Evolutionary conservation across 2,329 filamentous ascomycete genomes (phyloP).

Genomic region (Xylaria sp.): DNA sequence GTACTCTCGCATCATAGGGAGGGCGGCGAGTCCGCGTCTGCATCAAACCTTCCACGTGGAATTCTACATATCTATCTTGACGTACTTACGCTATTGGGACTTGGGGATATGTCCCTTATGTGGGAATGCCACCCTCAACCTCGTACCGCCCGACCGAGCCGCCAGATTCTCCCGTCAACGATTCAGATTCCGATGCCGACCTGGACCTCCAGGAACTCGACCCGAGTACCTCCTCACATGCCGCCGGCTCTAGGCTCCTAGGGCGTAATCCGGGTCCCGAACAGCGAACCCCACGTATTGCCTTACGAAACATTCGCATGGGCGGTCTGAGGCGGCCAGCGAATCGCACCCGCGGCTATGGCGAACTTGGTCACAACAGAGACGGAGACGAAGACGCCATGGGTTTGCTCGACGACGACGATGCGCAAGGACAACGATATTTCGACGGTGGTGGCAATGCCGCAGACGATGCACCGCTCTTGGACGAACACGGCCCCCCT

Average conservation of each 20-base stretch:
- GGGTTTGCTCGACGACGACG: conserved; percentile 67
- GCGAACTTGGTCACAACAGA: conserved; percentile 60
- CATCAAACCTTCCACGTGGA: conserved; percentile 3
- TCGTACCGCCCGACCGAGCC: conserved; percentile 59
- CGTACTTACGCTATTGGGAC: conserved; percentile 11
- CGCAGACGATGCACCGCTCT: conserved; percentile 75
- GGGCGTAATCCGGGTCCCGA: conserved; percentile 56
- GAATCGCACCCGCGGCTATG: conserved; percentile 59
- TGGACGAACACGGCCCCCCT: conserved; percentile 49
- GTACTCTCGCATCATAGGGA: conserved; percentile 1
- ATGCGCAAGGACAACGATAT: conserved; percentile 56
- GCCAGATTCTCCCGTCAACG: conserved; percentile 66
- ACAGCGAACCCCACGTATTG: conserved; percentile 62
- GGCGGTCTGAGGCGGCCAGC: conserved; percentile 60
- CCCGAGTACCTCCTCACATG: conserved; percentile 51
- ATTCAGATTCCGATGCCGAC: conserved; percentile 78
- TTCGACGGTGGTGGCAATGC: conserved; percentile 62
- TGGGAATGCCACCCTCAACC: conserved; percentile 61
- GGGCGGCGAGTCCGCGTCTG: not conserved
- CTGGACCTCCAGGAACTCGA: conserved; percentile 81
- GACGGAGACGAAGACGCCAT: conserved; percentile 68
- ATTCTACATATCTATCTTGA: not conserved
- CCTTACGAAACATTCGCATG: conserved; percentile 71
- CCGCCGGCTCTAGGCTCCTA: conserved; percentile 37
- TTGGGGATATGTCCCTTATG: conserved; percentile 39